These are phyloP conservation scores for Sporobolomyces phaffii DNA, from an alignment of 768 basidiomycete genomes.

Conservation along the genomic window DNA sequence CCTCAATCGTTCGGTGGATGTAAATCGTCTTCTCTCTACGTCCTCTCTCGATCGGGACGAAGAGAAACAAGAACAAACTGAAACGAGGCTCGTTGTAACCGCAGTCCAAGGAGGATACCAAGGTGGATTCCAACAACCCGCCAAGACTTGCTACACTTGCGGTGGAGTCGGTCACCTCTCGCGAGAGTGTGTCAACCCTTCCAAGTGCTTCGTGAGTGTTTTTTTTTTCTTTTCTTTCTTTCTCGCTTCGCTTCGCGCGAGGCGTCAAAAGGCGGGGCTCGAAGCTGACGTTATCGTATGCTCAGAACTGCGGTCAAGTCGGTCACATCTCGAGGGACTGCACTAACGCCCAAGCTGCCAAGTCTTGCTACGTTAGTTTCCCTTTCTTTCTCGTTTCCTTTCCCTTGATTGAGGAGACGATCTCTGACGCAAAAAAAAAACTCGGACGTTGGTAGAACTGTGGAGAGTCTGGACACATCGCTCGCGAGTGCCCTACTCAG, in stretches of 20 bases:
- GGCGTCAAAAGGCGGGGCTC: no score
- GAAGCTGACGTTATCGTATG: no score
- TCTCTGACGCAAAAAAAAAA: background rate
- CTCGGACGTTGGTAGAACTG: slow-evolving; percentile 5
- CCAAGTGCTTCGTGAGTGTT: slow-evolving; percentile 48
- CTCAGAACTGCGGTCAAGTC: slow-evolving; percentile 46
- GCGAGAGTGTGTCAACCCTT: slow-evolving; percentile 59
- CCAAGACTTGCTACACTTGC: slow-evolving; percentile 74
- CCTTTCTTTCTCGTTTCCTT: background rate
- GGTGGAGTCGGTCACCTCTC: slow-evolving; percentile 77
- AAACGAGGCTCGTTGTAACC: slow-evolving; percentile 45
- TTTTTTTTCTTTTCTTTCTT: background rate
- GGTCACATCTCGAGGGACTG: slow-evolving; percentile 83
- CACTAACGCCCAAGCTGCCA: slow-evolving; percentile 59
- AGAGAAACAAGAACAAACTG: slow-evolving; percentile 78
- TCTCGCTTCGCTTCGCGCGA: slow-evolving; percentile 3
- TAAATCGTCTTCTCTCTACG: background rate
- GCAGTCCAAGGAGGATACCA: slow-evolving; percentile 47
- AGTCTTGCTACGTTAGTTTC: slow-evolving; percentile 44
- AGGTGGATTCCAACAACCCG: slow-evolving; percentile 41
- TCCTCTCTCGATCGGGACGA: background rate
- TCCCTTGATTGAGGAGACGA: background rate
- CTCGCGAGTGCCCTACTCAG: slow-evolving; percentile 23
- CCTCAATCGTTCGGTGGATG: slow-evolving; percentile 53
- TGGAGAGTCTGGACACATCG: slow-evolving; percentile 30